Evolutionary conservation across 2,329 filamentous ascomycete genomes (phyloP).

Genomic region (Elsinoe arachidis): DNA sequence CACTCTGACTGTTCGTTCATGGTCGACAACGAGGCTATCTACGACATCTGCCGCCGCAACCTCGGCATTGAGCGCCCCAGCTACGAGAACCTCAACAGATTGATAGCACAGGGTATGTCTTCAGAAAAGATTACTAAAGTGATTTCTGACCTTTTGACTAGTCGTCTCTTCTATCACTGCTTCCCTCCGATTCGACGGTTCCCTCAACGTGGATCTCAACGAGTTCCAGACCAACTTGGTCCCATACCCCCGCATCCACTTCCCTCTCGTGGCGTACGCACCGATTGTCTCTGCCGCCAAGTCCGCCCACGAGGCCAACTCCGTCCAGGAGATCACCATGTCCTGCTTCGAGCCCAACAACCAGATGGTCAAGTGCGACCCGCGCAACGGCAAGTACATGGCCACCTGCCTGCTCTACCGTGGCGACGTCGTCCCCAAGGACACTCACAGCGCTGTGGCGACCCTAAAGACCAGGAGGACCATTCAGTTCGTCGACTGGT

Average conservation of each 20-base stretch:
- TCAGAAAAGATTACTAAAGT: background rate
- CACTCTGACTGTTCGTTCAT: conserved; percentile 99
- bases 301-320: conserved; percentile 96
- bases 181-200: conserved; percentile 95
- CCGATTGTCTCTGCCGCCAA: conserved; percentile 92
- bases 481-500: conserved; percentile 99
- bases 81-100: conserved; percentile 97
- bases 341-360: conserved; percentile 99
- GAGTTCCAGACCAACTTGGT: conserved; percentile 99
- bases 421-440: conserved; percentile 95
- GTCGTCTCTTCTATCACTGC: conserved; percentile 98
- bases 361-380: conserved; percentile 99
- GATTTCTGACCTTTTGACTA: conserved; percentile 27
- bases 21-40: conserved; percentile 99
- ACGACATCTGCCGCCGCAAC: conserved; percentile 98
- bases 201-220: conserved; percentile 97
- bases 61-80: conserved; percentile 93
- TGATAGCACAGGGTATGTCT: conserved; percentile 82
- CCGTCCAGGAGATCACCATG: conserved; percentile 96
- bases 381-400: conserved; percentile 99
- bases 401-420: conserved; percentile 96
- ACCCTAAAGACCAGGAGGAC: conserved; percentile 98
- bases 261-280: conserved; percentile 93
- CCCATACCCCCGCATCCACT: conserved; percentile 97
- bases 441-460: conserved; percentile 84